Percentiles rank a stretch among this genome's conserved stretches.
Conservation (phyloP, 2,329 filamentous ascomycete genomes). For the Exutisphaerella laricina region DNA sequence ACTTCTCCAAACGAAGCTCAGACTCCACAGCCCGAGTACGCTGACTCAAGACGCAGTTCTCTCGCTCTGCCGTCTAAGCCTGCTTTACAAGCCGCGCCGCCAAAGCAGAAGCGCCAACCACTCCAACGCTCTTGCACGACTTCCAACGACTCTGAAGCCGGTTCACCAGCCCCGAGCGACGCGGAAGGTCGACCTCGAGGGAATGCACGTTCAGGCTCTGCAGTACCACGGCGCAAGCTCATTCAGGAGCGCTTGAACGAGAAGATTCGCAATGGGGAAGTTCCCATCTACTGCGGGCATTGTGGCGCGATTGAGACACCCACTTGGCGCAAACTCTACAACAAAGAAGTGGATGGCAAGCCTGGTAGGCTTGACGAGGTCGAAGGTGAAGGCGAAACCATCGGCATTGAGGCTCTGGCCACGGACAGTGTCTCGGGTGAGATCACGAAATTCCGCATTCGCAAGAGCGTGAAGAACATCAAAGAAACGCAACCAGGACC, state of each 20-base stretch:
- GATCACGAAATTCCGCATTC: slow-evolving; percentile 63
- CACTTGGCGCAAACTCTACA: slow-evolving; percentile 91
- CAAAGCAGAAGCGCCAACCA: slow-evolving; percentile 33
- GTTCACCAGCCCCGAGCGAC: slow-evolving; percentile 35
- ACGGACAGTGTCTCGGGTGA: slow-evolving; percentile 55
- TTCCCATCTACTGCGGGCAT: slow-evolving; percentile 84
- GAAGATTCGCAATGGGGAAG: slow-evolving; percentile 68
- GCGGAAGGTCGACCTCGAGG: slow-evolving; percentile 26
- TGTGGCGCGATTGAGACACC: slow-evolving; percentile 94
- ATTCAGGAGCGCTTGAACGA: slow-evolving; percentile 52
- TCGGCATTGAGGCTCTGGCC: slow-evolving; percentile 65
- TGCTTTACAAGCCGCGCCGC: slow-evolving; percentile 17
- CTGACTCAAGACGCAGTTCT: slow-evolving; percentile 29
- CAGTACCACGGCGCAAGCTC: slow-evolving; percentile 61
- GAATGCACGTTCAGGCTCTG: slow-evolving; percentile 39
- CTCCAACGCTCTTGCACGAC: slow-evolving; percentile 21
- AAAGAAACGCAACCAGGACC: slow-evolving; percentile 27
- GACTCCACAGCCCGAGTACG: slow-evolving; percentile 9
- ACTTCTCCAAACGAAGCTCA: slow-evolving; percentile 12
- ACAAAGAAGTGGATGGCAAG: slow-evolving; percentile 65
- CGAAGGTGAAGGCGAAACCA: slow-evolving; percentile 65
- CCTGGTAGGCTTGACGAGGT: slow-evolving; percentile 67
- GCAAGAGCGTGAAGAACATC: slow-evolving; percentile 69
- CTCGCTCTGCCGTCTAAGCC: slow-evolving; percentile 32
- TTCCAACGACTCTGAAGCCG: slow-evolving; percentile 30